Conservation (phyloP, 2,329 filamentous ascomycete species). For the Xylariaceae sp. region DNA sequence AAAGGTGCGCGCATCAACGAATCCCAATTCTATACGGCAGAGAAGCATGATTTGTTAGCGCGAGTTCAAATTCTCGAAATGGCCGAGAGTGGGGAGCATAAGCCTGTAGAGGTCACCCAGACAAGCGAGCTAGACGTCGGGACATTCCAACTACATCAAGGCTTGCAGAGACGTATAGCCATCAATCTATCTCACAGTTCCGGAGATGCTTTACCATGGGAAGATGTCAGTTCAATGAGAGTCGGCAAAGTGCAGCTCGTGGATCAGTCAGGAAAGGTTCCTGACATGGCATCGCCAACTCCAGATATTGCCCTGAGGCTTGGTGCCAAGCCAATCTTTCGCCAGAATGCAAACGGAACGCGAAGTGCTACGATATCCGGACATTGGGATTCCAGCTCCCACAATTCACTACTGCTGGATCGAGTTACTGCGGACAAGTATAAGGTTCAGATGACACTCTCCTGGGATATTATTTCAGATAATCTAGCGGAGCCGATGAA, state of each 20-base stretch:
- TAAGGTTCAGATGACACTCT: conserved; percentile 84
- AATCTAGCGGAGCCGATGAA: conserved; percentile 88
- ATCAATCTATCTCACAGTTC: conserved; percentile 92
- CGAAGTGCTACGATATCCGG: conserved; percentile 84
- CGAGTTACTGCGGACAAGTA: conserved; percentile 92
- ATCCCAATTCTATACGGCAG: conserved; percentile 90
- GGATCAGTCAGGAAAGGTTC: conserved; percentile 83
- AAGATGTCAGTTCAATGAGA: conserved; percentile 77
- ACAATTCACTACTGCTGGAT: conserved; percentile 92
- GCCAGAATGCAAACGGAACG: conserved; percentile 88
- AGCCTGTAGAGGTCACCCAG: conserved; percentile 91
- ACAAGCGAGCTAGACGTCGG: conserved; percentile 83
- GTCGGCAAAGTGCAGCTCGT: conserved; percentile 84
- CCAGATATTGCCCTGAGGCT: conserved; percentile 80
- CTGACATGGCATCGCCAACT: conserved; percentile 75
- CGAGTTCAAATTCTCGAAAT: conserved; percentile 90
- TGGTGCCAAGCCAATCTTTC: conserved; percentile 77
- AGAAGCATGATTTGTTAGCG: conserved; percentile 91
- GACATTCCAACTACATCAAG: conserved; percentile 94
- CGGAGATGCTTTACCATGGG: conserved; percentile 86
- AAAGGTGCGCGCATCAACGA: conserved; percentile 79
- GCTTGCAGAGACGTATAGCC: conserved; percentile 85
- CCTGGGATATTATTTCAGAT: conserved; percentile 84
- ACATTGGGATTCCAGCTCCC: conserved; percentile 96
- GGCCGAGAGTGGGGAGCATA: conserved; percentile 87